These are phyloP conservation scores for Malassezia restricta DNA, from an alignment of 1,284 basidiomycete genomes.

Conservation along the genomic window DNA sequence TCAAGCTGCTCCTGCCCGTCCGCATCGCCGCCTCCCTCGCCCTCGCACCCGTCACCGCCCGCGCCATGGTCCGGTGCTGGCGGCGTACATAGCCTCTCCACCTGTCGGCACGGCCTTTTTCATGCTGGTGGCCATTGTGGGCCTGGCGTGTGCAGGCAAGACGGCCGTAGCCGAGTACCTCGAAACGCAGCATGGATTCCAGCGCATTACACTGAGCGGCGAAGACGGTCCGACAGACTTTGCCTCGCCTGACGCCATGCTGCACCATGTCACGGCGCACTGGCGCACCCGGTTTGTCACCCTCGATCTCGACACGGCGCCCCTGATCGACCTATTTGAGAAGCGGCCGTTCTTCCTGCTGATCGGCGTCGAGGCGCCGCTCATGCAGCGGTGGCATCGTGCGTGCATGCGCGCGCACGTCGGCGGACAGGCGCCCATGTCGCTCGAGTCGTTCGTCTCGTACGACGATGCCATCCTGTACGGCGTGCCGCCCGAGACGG, in stretches of 20 bases:
- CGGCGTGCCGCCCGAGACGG: constrained; percentile 3
- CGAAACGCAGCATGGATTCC: constrained; percentile 50
- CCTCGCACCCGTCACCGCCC: constrained; percentile 62
- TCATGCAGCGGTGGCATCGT: constrained; percentile 49
- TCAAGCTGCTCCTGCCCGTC: constrained; percentile 63
- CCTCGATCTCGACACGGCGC: constrained; percentile 55
- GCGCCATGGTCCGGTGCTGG: constrained; percentile 56
- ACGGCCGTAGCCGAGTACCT: constrained; percentile 64
- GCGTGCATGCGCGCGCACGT: constrained; percentile 1
- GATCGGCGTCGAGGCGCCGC: constrained; percentile 71
- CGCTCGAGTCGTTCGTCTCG: constrained; percentile 34
- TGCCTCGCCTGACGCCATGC: constrained; percentile 49
- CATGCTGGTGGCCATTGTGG: constrained; percentile 79
- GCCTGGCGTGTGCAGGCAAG: constrained; percentile 71
- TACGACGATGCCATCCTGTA: constrained; percentile 32
- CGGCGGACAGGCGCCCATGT: neutral
- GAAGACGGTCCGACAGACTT: neutral
- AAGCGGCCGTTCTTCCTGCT: constrained; percentile 85
- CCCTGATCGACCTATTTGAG: constrained; percentile 59
- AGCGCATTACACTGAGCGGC: constrained; percentile 30
- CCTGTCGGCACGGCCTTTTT: neutral
- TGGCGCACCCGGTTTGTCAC: constrained; percentile 78
- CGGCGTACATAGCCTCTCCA: constrained; percentile 21
- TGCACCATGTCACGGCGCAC: constrained; percentile 66
- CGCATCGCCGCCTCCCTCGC: constrained; percentile 65